Percentiles rank a stretch among this genome's conserved stretches.
phyloP scores from a whole-genome alignment of 2,329 filamentous ascomycete genomes.

The Alternaria sp. region DNA sequence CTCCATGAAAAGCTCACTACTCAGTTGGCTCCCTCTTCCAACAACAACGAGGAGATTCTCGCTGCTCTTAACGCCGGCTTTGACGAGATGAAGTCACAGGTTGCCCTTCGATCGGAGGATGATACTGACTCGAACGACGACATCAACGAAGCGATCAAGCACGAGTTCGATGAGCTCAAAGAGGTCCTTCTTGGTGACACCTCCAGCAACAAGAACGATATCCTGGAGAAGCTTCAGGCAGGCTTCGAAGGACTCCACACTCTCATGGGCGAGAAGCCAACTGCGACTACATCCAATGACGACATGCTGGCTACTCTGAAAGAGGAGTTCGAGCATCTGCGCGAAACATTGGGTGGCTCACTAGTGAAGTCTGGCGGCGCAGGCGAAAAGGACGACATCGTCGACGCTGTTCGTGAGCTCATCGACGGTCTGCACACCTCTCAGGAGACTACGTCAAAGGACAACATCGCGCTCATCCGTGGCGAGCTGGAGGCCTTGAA shows the following conservation, averaged over 20 bases:
- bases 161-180: constrained; percentile 81
- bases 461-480: constrained; percentile 51
- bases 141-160: constrained; percentile 73
- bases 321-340: constrained; percentile 66
- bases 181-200: constrained; percentile 72
- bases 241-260: constrained; percentile 57
- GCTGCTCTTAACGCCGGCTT: constrained; percentile 49
- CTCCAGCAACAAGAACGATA: constrained; percentile 64
- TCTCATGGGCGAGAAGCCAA: constrained; percentile 47
- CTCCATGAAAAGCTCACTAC: constrained; percentile 65
- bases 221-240: constrained; percentile 65
- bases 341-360: constrained; percentile 62
- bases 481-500: constrained; percentile 53
- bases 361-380: constrained; percentile 55
- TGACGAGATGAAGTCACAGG: constrained; percentile 50
- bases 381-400: constrained; percentile 69
- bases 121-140: constrained; percentile 52
- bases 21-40: constrained; percentile 44
- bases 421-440: constrained; percentile 53
- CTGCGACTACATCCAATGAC: constrained; percentile 46
- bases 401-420: constrained; percentile 67
- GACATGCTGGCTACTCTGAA: constrained; percentile 59
- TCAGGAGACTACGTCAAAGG: constrained; percentile 51
- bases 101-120: constrained; percentile 45
- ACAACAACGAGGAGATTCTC: constrained; percentile 49